Base-by-base conservation (phyloP, 805 yeast species). In the Candida mattraensis region DNA sequence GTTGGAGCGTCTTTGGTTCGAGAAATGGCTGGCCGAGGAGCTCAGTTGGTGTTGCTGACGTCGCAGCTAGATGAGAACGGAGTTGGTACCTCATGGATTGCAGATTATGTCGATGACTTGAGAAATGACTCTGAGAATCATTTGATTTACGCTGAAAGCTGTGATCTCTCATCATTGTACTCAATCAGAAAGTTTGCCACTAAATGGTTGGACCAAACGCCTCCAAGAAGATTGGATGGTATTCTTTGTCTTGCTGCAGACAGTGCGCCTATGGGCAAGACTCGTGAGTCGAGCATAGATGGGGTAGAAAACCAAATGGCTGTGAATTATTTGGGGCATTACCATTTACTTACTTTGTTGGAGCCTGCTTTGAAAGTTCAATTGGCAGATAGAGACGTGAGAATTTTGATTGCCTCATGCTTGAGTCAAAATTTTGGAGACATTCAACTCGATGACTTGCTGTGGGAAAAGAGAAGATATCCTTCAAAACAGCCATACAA, bases 341-440 rank as follows among this genome's bases (percentile, higher is more conserved):
- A 65, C 60, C 97, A 89, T 60, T 66, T 93, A 17, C 67, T 93
- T 37, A 83, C 86, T 3, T 64, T 93, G 18, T 57, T 93, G 35
- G 75, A 80, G n/a, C 98, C 98, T 0, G 75, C 93, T 7, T 67
- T 93, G 35, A 78, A 84, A 45, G 81, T 80, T 2, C 99, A 93
- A 63, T 94, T 97, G 3, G 87, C 96, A 0, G 98, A 89, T 60
- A 72, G 99, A 47, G 98, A 89, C 53, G 96, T 93, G 3, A 68
- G 97, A 28, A 76, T 93, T 5, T 57, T 93, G 3, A 47, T 87
- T n/a, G 74, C 89, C 0, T 73, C 87, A 1, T 93, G 99, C 61
- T 63, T 84, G 43, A 66, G 87, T 8, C 93, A 87, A 45, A 76
- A 87, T 2, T 54, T 85, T 61, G 97, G 86, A 2, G 71, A 70